Base-by-base conservation (phyloP, 495 filamentous ascomycete genomes). In the Tuber indicum region DNA sequence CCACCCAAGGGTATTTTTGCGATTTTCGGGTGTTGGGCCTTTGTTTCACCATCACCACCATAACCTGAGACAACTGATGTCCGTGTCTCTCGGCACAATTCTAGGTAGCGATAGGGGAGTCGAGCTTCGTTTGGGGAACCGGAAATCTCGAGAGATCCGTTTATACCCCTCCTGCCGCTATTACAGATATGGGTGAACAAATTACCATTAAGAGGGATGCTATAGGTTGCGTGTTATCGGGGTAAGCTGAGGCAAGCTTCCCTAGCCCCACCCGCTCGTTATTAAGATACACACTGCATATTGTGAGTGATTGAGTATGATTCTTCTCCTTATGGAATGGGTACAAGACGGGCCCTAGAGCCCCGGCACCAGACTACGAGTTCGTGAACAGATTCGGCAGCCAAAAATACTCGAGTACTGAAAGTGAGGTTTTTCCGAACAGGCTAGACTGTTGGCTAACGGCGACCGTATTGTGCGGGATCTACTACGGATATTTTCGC, bases 281-380 rank as follows among this genome's bases (percentile, higher is more conserved):
- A 14, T 66, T 26, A 4, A 66, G 58, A 66, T 66, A 14, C 26
- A 36, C 14, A 66, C 3, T 66, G 14, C 26, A 66, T 66, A 66
- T 66, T 66, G 58, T 66, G 58, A 66, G 58, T 66, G 26, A 66
- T 66, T 66, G 58, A 17, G 58, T 36, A 66, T 66, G 58, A 66
- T 66, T 66, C 58, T 26, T 32, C 58, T 19, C 36, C 10, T 3
- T 6, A 36, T 17, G 4, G 26, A 66, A 36, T 26, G 26, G 26
- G 14, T 16, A 66, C 58, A 36, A 36, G 58, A 26, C 16, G 5
- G 58, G 32, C 3, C 26, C 26, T 26, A 8, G 14, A 66, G 10
- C 26, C 26, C 58, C 58, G 26, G 26, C 14, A 26, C 19, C 26
- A 66, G 26, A 36, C 58, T 66, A 26, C 58, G 58, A 36, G 26